phyloP scores from a whole-genome alignment of 2,329 filamentous ascomycete genomes.

The Hypoxylon sp. region DNA sequence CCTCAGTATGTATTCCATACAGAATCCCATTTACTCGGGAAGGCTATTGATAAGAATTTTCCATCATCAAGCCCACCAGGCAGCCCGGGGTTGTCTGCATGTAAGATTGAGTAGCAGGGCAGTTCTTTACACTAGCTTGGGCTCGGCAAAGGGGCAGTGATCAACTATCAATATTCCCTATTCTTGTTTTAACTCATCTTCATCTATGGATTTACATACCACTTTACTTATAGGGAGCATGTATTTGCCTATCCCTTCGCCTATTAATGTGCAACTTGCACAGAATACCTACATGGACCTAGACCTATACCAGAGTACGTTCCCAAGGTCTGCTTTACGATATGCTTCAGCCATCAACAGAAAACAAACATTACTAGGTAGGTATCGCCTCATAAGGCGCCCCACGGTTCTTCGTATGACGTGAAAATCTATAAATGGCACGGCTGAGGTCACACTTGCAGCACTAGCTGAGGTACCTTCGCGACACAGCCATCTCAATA shows the following conservation, averaged over 20 bases:
- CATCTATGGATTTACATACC: constrained; percentile 16
- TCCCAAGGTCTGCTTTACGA: neutral
- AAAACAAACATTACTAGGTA: no score
- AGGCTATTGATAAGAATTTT: constrained; percentile 9
- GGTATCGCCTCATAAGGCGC: constrained; percentile 16
- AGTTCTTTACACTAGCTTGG: constrained; percentile 26
- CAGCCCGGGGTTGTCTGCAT: constrained; percentile 12
- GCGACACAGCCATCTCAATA: constrained; percentile 11
- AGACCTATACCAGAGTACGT: neutral
- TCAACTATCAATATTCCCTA: constrained; percentile 20
- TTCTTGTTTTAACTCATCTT: constrained; percentile 22
- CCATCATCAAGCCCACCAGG: constrained; percentile 12
- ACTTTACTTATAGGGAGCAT: neutral
- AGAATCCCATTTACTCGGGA: neutral
- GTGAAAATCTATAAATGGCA: constrained; percentile 27
- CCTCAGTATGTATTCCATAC: neutral
- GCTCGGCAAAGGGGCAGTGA: constrained; percentile 32
- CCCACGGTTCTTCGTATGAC: neutral
- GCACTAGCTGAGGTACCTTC: constrained; percentile 15
- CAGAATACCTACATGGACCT: no score
- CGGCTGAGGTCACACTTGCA: constrained; percentile 13
- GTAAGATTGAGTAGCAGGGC: constrained; percentile 37
- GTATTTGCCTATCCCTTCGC: neutral
- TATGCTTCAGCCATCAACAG: neutral
- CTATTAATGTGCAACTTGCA: neutral